phyloP scores from a whole-genome alignment of 1,284 basidiomycete genomes.

The Vanrija sp. region DNA sequence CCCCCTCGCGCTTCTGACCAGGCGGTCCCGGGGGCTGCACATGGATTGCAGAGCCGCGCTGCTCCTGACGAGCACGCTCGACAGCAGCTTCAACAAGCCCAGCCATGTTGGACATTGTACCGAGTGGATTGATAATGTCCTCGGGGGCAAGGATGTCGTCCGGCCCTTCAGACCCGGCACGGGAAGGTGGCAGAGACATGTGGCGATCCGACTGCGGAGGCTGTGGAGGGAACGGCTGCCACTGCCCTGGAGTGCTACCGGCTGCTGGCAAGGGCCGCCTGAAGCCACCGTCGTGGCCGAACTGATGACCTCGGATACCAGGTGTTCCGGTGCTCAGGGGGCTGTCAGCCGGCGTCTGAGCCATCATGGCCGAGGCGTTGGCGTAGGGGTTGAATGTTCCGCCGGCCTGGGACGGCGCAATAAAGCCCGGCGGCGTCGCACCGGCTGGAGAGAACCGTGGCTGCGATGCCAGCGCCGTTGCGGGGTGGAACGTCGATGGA shows the following conservation, averaged over 20 bases:
- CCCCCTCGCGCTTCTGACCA: not conserved
- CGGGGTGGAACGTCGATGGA: constrained; percentile 5
- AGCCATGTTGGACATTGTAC: constrained; percentile 47
- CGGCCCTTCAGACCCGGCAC: constrained; percentile 36
- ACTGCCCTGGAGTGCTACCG: not conserved
- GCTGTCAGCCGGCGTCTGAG: not conserved
- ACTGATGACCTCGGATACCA: not conserved
- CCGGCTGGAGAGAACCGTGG: constrained; percentile 1
- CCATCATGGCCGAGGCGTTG: not conserved
- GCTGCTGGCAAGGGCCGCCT: not conserved
- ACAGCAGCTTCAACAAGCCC: constrained; percentile 49
- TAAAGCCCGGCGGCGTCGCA: not conserved
- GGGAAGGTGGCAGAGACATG: constrained; percentile 40
- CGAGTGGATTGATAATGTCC: constrained; percentile 46
- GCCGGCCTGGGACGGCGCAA: not conserved
- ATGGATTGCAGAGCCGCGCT: not conserved
- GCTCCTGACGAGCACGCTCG: constrained; percentile 44
- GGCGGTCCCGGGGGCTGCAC: not conserved
- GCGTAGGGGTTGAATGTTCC: constrained; percentile 10
- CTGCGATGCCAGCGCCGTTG: constrained; percentile 1
- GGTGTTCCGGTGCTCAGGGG: not conserved
- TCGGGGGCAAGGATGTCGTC: constrained; percentile 41
- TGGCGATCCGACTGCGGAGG: constrained; percentile 7
- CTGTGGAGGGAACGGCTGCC: constrained; percentile 8
- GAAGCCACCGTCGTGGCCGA: not conserved